Conservation (phyloP, 208 protist species). For the Herpetomonas samuelpessoai region DNA sequence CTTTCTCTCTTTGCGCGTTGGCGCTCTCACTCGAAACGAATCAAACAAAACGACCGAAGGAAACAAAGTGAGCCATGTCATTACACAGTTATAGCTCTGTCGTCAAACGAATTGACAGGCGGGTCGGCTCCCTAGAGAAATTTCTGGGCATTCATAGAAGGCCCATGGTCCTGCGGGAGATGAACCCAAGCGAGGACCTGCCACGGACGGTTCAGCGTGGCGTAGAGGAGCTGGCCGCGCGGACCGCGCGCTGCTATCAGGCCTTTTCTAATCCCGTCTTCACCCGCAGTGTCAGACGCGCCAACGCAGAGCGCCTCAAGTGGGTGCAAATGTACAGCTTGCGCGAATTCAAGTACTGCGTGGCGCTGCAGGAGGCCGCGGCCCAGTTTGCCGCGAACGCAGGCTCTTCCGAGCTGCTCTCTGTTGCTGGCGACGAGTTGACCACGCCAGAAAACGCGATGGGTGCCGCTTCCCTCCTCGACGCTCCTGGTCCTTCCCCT, state of each 20-base stretch:
- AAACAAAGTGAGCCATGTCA: too few relatives aligned
- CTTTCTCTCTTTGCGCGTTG: too few relatives aligned
- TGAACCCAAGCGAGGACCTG: slow-evolving; percentile 22
- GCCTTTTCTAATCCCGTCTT: slow-evolving; percentile 53
- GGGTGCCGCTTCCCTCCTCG: background rate
- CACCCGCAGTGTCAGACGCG: slow-evolving; percentile 26
- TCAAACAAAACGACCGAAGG: too few relatives aligned
- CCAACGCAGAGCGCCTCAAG: slow-evolving; percentile 41
- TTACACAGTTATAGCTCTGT: slow-evolving; percentile 10
- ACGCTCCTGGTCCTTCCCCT: too few relatives aligned
- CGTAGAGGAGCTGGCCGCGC: slow-evolving; percentile 60
- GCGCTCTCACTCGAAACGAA: too few relatives aligned
- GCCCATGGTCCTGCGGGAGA: slow-evolving; percentile 43
- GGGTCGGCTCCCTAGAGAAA: slow-evolving; percentile 13
- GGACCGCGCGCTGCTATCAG: slow-evolving; percentile 65
- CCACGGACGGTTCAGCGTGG: slow-evolving; percentile 24
- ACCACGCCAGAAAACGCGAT: background rate
- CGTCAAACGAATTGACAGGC: slow-evolving; percentile 3
- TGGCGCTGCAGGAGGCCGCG: slow-evolving; percentile 38
- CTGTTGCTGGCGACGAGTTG: background rate
- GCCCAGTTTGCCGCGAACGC: slow-evolving; percentile 1
- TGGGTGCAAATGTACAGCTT: slow-evolving; percentile 51
- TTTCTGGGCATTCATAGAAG: slow-evolving; percentile 43
- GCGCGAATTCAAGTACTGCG: slow-evolving; percentile 78
- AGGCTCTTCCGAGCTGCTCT: too few relatives aligned